A percentile compares a stretch with the other conserved stretches of the same genome.
phyloP scores from a whole-genome alignment of 768 basidiomycete species.

The Phaffia tasmanica region DNA sequence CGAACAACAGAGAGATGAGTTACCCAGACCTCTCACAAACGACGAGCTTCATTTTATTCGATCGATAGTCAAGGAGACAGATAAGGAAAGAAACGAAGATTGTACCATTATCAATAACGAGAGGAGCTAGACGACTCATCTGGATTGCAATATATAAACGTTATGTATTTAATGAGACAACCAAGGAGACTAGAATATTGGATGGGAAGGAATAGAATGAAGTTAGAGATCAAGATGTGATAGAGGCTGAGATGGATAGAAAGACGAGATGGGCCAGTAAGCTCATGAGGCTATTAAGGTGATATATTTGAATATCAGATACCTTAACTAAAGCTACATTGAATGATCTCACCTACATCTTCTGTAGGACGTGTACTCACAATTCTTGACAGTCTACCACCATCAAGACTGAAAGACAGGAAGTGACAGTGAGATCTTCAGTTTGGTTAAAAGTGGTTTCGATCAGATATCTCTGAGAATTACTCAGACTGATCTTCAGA shows the following conservation, averaged over 20 bases:
- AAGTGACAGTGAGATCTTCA: too few species aligned
- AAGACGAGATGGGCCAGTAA: background rate
- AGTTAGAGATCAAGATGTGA: background rate
- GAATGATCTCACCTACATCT: too few species aligned
- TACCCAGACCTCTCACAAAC: background rate
- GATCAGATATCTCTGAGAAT: too few species aligned
- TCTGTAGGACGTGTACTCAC: too few species aligned
- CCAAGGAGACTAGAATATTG: background rate
- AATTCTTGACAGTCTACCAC: too few species aligned
- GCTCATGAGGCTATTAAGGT: background rate
- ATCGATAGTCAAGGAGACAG: background rate
- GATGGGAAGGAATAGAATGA: background rate
- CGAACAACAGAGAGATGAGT: slow-evolving; percentile 3
- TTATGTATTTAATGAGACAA: too few species aligned
- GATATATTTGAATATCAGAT: background rate
- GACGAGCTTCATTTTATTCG: background rate
- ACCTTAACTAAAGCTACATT: background rate
- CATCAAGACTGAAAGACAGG: too few species aligned
- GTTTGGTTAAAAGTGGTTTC: too few species aligned
- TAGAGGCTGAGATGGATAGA: background rate
- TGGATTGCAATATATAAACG: slow-evolving; percentile 5
- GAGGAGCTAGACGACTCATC: slow-evolving; percentile 81
- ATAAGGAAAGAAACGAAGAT: background rate
- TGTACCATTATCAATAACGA: slow-evolving; percentile 88
- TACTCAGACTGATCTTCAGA: too few species aligned